Evolutionary conservation across 305 asterid genomes (phyloP).

Genomic region (Striga hermonthica): DNA sequence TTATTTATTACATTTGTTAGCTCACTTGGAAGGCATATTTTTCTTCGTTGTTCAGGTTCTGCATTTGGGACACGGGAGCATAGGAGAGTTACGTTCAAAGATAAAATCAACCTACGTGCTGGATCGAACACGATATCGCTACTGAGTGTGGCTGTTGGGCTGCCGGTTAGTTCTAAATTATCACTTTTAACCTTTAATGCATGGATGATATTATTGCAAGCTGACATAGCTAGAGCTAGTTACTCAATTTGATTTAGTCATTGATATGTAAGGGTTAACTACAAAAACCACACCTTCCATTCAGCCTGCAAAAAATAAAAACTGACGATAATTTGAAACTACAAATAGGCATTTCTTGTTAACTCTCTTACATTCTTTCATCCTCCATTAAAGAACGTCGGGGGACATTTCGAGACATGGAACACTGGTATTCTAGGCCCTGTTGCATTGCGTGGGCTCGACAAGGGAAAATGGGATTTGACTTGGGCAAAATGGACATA

Average conservation of each 20-base stretch:
- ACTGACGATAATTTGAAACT: not conserved
- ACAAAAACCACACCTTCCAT: not conserved
- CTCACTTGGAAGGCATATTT: constrained; percentile 16
- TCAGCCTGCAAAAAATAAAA: not conserved
- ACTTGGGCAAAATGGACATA: constrained; percentile 91
- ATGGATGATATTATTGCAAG: not conserved
- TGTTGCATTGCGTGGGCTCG: constrained; percentile 74
- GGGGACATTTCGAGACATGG: constrained; percentile 90
- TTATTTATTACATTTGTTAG: constrained; percentile 16
- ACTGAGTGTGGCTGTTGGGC: constrained; percentile 91
- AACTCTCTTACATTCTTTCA: constrained; percentile 10
- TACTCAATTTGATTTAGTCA: not conserved
- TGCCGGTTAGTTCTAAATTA: constrained; percentile 63
- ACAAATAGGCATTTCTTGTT: not conserved
- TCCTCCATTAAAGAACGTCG: constrained; percentile 59
- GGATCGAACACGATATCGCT: constrained; percentile 76
- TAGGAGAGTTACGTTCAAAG: constrained; percentile 60
- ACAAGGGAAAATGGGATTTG: constrained; percentile 76
- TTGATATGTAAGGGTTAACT: not conserved
- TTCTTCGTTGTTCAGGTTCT: constrained; percentile 50
- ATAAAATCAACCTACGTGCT: constrained; percentile 59
- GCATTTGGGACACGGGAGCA: constrained; percentile 77
- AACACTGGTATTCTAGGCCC: constrained; percentile 84
- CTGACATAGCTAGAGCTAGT: not conserved
- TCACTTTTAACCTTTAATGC: not conserved